These are phyloP conservation scores for Hygrocybe coccinea DNA, from an alignment of 768 basidiomycete genomes.

Conservation along the genomic window DNA sequence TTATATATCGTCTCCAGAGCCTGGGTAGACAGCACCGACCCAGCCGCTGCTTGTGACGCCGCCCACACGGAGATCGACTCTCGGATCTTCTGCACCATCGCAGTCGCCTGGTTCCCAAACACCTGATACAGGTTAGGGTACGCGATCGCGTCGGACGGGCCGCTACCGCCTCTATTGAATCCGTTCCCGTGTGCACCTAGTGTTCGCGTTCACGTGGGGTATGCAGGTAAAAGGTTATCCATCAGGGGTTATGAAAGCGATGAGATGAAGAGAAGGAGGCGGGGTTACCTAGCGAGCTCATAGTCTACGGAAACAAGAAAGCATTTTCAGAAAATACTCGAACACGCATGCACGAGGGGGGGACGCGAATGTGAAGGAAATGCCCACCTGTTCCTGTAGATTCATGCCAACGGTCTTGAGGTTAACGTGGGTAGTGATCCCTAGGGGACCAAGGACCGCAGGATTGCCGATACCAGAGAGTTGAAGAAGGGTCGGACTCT, in stretches of 20 bases:
- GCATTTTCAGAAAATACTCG: too few relatives aligned
- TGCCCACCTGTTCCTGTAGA: constrained; percentile 48
- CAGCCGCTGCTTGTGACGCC: constrained; percentile 37
- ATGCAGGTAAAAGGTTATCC: neutral
- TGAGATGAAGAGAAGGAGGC: neutral
- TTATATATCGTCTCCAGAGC: constrained; percentile 41
- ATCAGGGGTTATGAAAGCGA: neutral
- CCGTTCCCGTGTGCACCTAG: constrained; percentile 36
- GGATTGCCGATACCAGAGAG: constrained; percentile 56
- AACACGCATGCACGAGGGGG: neutral
- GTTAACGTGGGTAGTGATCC: constrained; percentile 43
- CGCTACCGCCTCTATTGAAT: constrained; percentile 37
- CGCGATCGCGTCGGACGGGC: constrained; percentile 47
- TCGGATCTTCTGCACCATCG: constrained; percentile 34
- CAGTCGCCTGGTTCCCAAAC: constrained; percentile 32
- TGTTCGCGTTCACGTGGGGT: too few relatives aligned
- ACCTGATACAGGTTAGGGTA: constrained; percentile 49
- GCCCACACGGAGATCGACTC: constrained; percentile 41
- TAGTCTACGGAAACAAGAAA: constrained; percentile 30
- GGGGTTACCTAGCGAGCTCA: constrained; percentile 32
- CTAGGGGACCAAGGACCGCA: constrained; percentile 39
- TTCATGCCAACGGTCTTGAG: constrained; percentile 51
- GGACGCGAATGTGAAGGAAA: neutral
- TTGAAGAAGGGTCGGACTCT: constrained; percentile 47
- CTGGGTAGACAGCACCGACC: constrained; percentile 33